Conservation (phyloP, 768 basidiomycete genomes). For the Lactarius trivialis region DNA sequence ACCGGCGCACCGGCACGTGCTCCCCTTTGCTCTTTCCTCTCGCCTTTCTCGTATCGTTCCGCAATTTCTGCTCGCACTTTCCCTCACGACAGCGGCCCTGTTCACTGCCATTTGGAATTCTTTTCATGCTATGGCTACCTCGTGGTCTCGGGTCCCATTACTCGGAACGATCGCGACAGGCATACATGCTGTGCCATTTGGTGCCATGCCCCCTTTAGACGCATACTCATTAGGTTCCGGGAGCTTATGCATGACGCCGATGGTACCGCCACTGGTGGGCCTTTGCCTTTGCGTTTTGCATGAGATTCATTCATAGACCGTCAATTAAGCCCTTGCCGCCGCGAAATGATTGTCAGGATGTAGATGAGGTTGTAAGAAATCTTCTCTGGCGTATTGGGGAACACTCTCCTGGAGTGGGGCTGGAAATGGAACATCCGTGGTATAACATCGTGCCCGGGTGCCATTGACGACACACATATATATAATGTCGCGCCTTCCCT, state of each 20-base stretch:
- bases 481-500: neutral
- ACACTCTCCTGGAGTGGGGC: neutral
- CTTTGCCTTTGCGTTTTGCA: neutral
- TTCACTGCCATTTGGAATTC: no score
- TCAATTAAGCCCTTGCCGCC: neutral
- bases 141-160: neutral
- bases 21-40: neutral
- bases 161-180: neutral
- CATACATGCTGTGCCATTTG: neutral
- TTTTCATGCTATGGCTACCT: neutral
- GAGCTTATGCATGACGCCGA: neutral
- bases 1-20: neutral
- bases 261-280: neutral
- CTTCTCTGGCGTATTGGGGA: neutral
- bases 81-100: neutral
- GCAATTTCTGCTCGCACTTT: neutral
- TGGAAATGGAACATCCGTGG: neutral
- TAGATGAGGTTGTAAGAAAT: neutral
- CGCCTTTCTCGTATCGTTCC: neutral
- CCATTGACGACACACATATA: neutral
- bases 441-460: constrained; percentile 4
- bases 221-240: neutral
- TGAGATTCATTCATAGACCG: neutral
- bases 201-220: constrained; percentile 6
- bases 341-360: neutral